Percentiles rank a stretch among this genome's conserved stretches.
These are phyloP conservation scores for Termitomyces sp. DNA, from an alignment of 768 basidiomycete genomes.

Conservation along the genomic window DNA sequence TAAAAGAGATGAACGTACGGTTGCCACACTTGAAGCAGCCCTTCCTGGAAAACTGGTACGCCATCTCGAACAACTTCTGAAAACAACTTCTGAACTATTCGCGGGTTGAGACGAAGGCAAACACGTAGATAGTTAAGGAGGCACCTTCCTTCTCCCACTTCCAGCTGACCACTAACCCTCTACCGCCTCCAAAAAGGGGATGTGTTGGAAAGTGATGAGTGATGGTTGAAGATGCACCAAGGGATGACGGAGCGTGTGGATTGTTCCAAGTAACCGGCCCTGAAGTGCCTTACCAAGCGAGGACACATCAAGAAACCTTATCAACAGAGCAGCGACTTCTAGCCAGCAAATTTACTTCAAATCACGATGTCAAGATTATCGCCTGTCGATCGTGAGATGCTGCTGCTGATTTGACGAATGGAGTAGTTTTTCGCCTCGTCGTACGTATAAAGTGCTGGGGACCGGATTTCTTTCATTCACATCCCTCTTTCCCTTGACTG, in stretches of 20 bases:
- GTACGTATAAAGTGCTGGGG: neutral
- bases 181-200: constrained; percentile 55
- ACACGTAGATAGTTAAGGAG: constrained; percentile 11
- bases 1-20: constrained; percentile 42
- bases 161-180: constrained; percentile 63
- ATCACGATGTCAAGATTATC: constrained; percentile 11
- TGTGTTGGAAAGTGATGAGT: constrained; percentile 31
- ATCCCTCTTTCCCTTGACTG: neutral
- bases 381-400: constrained; percentile 17
- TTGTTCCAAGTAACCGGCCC: constrained; percentile 19
- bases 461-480: neutral
- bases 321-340: neutral
- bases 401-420: neutral
- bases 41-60: constrained; percentile 80
- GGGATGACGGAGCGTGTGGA: constrained; percentile 2
- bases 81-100: constrained; percentile 31
- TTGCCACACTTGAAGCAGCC: constrained; percentile 94
- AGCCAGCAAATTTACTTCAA: neutral
- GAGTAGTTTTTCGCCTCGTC: neutral
- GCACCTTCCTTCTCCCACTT: constrained; percentile 71
- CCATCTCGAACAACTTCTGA: constrained; percentile 54
- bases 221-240: constrained; percentile 17
- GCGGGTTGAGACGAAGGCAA: constrained; percentile 5
- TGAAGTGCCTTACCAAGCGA: constrained; percentile 17
- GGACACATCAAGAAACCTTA: neutral